Evolutionary conservation across 768 basidiomycete genomes (phyloP).

Genomic region (Termitomyces sp.): DNA sequence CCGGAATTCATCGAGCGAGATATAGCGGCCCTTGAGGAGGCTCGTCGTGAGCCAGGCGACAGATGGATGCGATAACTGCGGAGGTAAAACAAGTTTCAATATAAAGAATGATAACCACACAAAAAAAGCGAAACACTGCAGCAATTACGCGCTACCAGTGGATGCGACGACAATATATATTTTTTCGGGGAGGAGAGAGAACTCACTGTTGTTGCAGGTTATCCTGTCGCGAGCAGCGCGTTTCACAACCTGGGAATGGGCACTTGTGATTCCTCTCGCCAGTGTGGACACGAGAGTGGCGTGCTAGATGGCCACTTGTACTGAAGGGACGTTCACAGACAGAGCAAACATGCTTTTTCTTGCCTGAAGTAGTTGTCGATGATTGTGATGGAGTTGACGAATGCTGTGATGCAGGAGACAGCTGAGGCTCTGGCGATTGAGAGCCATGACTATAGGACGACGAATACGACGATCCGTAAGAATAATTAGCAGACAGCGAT

Average conservation of each 20-base stretch:
- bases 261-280: conserved; percentile 91
- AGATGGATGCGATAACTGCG: conserved; percentile 74
- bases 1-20: conserved; percentile 27
- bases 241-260: conserved; percentile 93
- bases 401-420: conserved; percentile 21
- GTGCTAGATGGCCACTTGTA: conserved; percentile 83
- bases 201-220: conserved; percentile 67
- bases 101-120: neutral
- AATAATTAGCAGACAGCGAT: conserved; percentile 18
- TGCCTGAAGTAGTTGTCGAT: conserved; percentile 13
- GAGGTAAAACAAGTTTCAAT: neutral
- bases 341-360: conserved; percentile 58
- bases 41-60: conserved; percentile 71
- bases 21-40: conserved; percentile 56
- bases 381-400: conserved; percentile 13
- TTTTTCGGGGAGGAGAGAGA: neutral
- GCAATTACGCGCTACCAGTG: neutral
- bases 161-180: neutral
- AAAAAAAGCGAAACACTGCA: neutral
- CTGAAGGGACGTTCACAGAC: conserved; percentile 79
- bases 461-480: conserved; percentile 24
- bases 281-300: conserved; percentile 87
- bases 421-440: conserved; percentile 16
- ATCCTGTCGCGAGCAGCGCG: conserved; percentile 84
- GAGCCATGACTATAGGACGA: conserved; percentile 21